Base-by-base conservation (phyloP, 192 early-diverging fungal species). In the Funneliformis geosporum region DNA sequence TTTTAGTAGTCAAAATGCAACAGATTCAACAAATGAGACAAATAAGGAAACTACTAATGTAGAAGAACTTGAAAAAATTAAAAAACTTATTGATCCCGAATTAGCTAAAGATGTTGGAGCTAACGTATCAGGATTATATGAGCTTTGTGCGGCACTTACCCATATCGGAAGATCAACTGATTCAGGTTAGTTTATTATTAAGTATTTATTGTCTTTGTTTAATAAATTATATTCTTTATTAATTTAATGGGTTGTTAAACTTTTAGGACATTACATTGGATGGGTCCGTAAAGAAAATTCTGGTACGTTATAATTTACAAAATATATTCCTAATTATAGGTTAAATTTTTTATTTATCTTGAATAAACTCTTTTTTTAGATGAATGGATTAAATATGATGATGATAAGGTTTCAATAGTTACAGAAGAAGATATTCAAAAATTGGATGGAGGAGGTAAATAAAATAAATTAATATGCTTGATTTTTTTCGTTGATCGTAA, bases 91-190 rank as follows among this genome's bases (percentile, higher is more conserved):
- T 21, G 89, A 94, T 77, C 84, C 90, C 38, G 92, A 90, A 40
- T 83, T 99, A 43, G 87, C 87, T 27, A 86, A 90, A 40, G 97
- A 98, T 85, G 83, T 88, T 18, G 97, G 97, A 0, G 90, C 90
- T 68, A 98, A 97, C 75, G 90, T 93, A 4, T 93, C 92, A 55
- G 98, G 96, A 21, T 85, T 93, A 69, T 99, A 99, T 82, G 98
- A 99, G 67, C 83, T 99, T 5, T 88, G 94, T 60, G 95, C 95
- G 61, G 95, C 99, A 1, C 86, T 99, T 55, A 99, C 98, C 14
- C 98, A 99, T 82, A 89, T 94, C 60, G 98, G 98, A n/a, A 91
- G 96, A 18, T 91, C 93, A 7, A 93, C 95, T 44, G 96, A 98
- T 81, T 96, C 95, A 43, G 96, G 96, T 66, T 88, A 91, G 67